Base-by-base conservation (phyloP, 208 protist genomes). In the Wallacemonas collosoma region DNA sequence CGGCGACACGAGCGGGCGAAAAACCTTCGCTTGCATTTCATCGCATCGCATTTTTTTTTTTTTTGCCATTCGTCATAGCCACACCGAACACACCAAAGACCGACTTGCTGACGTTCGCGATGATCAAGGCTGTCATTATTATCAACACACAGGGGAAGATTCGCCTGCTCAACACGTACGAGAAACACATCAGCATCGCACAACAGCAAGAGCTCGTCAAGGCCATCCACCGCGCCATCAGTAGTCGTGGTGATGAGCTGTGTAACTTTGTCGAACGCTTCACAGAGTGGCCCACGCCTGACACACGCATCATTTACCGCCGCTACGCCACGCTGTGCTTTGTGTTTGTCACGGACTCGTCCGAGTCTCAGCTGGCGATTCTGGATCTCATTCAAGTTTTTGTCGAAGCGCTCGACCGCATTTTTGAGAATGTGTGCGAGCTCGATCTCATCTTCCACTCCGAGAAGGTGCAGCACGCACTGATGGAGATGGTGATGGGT, bases 281-380 rank as follows among this genome's bases (percentile, higher is more conserved):
- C 41, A 57, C 67, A 14, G 85, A 87, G 68, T 97, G 89, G 92
- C 97, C 92, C 39, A 98, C 95, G 1, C 93, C 93, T 11, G 98
- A 99, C 78, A 98, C 95, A 3, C 97, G 97, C 54, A 72, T 99
- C 40, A 97, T 99, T 45, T 99, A 99, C 77, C 87, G 96, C 60
- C 97, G 98, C 76, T 99, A 99, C 81, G 98, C 98, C 11, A 99
- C 98, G 2, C 88, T 99, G 26, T 99, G 97, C 73, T 99, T 99
- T 85, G 90, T 99, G 8, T 99, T 99, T 71, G 83, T 96, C 55
- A 98, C 98, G 8, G 98, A 99, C 84, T 94, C 88, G 26, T 94
- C 90, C 17, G 98, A 99, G 78, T 98, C 91, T 54, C 98, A 99
- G 83, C 85, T 99, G 15, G 98, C 98, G 43, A 99, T 99, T 48